Conservation (phyloP, 1,139 yeast species). For the Taphrina deformans region DNA sequence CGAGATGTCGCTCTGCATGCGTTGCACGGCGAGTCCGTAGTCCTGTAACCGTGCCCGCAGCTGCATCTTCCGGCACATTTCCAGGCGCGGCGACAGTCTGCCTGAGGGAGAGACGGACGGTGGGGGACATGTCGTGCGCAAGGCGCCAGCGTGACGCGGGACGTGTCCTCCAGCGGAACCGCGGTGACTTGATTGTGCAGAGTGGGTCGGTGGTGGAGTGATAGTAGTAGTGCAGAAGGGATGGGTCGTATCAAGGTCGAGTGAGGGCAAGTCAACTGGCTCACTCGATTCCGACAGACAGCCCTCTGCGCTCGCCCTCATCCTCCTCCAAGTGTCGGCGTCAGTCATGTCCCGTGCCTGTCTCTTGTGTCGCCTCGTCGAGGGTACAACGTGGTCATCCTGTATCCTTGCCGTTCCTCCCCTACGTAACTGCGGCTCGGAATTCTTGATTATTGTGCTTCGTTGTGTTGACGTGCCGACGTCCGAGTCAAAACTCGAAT, state of each 20-base stretch:
- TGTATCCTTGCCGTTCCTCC: not conserved
- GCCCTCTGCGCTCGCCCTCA: too few relatives aligned
- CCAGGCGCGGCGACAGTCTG: not conserved
- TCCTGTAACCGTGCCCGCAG: not conserved
- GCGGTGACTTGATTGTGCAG: too few relatives aligned
- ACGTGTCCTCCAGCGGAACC: too few relatives aligned
- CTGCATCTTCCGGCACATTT: not conserved
- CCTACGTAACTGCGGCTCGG: not conserved
- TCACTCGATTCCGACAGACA: too few relatives aligned
- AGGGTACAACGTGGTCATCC: not conserved
- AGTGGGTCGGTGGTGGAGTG: too few relatives aligned
- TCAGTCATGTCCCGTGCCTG: too few relatives aligned
- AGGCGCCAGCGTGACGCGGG: too few relatives aligned
- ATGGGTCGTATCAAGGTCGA: too few relatives aligned
- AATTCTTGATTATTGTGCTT: not conserved
- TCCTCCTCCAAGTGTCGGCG: not conserved
- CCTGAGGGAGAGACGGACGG: too few relatives aligned
- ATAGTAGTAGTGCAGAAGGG: too few relatives aligned
- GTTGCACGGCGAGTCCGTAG: slow-evolving; percentile 9
- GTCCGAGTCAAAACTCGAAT: not conserved
- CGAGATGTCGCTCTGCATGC: slow-evolving; percentile 1
- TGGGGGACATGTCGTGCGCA: too few relatives aligned
- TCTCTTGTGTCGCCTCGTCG: not conserved
- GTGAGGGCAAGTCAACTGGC: too few relatives aligned
- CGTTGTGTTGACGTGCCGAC: not conserved